A percentile compares a stretch with the other conserved stretches of the same genome.
Evolutionary conservation across 2,329 filamentous ascomycete species (phyloP).

Genomic region (Sporothrix brasiliensis): DNA sequence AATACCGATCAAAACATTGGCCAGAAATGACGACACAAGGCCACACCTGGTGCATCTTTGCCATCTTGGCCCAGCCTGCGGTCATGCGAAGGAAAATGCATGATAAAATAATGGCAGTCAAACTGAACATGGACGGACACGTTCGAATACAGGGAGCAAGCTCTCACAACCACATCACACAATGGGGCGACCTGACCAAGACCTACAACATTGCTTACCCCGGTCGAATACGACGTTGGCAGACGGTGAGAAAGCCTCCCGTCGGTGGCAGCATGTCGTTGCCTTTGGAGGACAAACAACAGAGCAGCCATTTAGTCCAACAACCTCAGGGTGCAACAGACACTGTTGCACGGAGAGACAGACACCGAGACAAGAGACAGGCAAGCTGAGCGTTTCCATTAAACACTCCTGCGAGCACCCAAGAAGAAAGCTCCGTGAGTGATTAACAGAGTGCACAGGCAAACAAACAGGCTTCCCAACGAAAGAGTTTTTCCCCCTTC

Average conservation of each 20-base stretch:
- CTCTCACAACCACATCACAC: constrained; percentile 2
- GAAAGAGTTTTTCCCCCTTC: not conserved
- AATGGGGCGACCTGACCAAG: not conserved
- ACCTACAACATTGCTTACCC: not conserved
- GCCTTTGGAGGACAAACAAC: not conserved
- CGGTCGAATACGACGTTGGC: not conserved
- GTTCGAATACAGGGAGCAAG: not conserved
- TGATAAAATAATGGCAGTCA: not conserved
- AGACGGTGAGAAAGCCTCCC: not conserved
- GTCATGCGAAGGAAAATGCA: not conserved
- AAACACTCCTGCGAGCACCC: constrained; percentile 16
- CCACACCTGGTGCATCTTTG: not conserved
- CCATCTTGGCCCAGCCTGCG: no score
- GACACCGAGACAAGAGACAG: not conserved
- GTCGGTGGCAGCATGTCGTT: not conserved
- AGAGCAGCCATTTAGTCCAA: not conserved
- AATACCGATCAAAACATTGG: not conserved
- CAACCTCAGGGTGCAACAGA: not conserved
- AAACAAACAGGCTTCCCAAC: not conserved
- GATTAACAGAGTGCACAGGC: constrained; percentile 4
- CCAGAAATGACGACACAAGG: constrained; percentile 12
- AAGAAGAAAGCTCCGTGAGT: not conserved
- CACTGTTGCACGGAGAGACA: not conserved
- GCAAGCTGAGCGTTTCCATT: constrained; percentile 6
- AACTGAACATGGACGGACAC: not conserved